Conservation (phyloP, 2,329 filamentous ascomycete genomes). For the Stachybotrys chlorohalonatus region DNA sequence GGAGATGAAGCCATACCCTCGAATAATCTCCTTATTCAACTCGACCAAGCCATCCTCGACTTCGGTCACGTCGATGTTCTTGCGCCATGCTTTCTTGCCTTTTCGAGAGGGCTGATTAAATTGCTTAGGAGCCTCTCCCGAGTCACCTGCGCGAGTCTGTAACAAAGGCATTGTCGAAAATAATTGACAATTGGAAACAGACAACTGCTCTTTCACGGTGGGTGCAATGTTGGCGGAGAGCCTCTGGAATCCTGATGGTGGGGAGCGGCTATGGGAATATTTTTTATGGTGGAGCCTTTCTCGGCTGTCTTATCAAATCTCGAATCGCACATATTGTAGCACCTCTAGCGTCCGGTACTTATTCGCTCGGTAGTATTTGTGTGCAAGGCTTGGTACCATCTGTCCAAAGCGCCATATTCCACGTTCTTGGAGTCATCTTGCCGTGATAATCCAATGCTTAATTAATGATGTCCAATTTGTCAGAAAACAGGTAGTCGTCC, state of each 20-base stretch:
- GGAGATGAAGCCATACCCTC: slow-evolving; percentile 51
- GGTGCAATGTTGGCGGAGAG: slow-evolving; percentile 4
- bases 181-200: background rate
- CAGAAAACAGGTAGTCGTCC: no score
- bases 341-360: no score
- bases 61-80: slow-evolving; percentile 90
- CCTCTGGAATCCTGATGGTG: slow-evolving; percentile 7
- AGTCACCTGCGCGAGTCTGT: slow-evolving; percentile 32
- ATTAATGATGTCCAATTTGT: no score
- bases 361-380: no score
- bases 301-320: background rate
- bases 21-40: slow-evolving; percentile 81
- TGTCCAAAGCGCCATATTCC: no score
- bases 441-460: no score
- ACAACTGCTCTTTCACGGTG: background rate
- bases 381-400: no score
- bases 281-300: slow-evolving; percentile 16
- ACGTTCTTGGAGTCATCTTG: no score
- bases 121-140: slow-evolving; percentile 61
- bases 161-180: slow-evolving; percentile 43
- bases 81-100: slow-evolving; percentile 97
- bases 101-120: slow-evolving; percentile 87
- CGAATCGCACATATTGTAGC: background rate
- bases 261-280: slow-evolving; percentile 10
- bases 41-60: slow-evolving; percentile 75